Evolutionary conservation across 1,284 basidiomycete species (phyloP), one percentile per base, ranked within the genome.

Genomic region (Erythrobasidium hasegawianum): DNA sequence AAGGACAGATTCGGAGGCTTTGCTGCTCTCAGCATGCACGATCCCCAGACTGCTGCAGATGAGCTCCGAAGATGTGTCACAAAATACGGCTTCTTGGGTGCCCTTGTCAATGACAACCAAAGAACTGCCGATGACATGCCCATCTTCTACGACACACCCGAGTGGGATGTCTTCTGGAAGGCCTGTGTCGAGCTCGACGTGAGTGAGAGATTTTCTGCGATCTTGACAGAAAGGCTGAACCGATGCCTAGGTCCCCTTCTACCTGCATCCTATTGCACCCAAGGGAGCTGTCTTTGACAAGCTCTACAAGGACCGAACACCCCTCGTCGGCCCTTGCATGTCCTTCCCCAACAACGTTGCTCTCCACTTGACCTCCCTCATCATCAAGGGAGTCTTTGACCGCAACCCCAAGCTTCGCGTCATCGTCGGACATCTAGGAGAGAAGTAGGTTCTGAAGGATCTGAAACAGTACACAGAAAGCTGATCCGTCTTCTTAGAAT

Each of bases 351-450:
- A 75, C 69, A 75, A 75, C 33, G 76, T 77, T 41, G 74, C 73
- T 2, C 70, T 74, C 11, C 76, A 77, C 62, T 53, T 77, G 18
- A 73, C 76, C 57, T 75, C 75, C 29, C 74, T 77, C 53, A 75
- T 77, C 54, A 71, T 73, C 70, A 77, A 77, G 69, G 76, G 76
- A 41, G 76, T 77, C 18, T 77, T 77, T 38, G 76, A 77, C 72
- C 74, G 76, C 22, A 74, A 75, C 70, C 76, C 75, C 16, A 77
- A 77, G 72, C 76, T 77, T 68, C 75, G 75, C 70, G 72, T 77
- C 62, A 77, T 77, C 41, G 73, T 77, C n/a, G 76, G 76, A 33
- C 76, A 76, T 71, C 72, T 76, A 14, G 76, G 76, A 69, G 76
- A 76, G 69, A 75, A 76, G 68, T 47, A 14, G 16, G 43, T 47